These are phyloP conservation scores for Crithidia brevicula DNA, from an alignment of 208 protist species.

Conservation along the genomic window DNA sequence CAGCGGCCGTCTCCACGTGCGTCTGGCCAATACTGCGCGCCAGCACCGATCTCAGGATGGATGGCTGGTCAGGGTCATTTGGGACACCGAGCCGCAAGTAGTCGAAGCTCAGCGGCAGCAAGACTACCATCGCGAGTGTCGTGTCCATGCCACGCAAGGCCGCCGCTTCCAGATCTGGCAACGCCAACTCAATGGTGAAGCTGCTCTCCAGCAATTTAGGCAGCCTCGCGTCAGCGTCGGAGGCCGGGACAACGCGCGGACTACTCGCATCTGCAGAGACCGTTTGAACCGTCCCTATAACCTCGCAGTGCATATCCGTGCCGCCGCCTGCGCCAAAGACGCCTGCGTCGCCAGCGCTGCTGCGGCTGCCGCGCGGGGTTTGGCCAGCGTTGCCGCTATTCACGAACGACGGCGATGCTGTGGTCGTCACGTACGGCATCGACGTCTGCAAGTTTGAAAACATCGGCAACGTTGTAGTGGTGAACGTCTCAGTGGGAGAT, in stretches of 20 bases:
- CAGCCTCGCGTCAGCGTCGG: not conserved
- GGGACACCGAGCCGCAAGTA: not conserved
- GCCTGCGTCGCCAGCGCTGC: not conserved
- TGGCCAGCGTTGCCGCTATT: constrained; percentile 5
- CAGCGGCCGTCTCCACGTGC: constrained; percentile 23
- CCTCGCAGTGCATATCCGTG: constrained; percentile 30
- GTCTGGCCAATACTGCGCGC: constrained; percentile 33
- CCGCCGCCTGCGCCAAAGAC: not conserved
- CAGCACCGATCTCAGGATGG: constrained; percentile 31
- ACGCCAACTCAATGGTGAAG: constrained; percentile 29
- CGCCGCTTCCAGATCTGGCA: constrained; percentile 27
- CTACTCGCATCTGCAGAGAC: constrained; percentile 14
- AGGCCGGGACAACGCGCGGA: constrained; percentile 12
- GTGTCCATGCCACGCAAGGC: constrained; percentile 25
- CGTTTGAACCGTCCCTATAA: constrained; percentile 21
- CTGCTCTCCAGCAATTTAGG: constrained; percentile 26
- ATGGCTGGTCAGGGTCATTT: constrained; percentile 15
- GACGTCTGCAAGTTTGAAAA: constrained; percentile 7
- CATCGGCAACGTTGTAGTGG: not conserved
- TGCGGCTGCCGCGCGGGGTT: constrained; percentile 4
- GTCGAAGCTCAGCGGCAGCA: constrained; percentile 26
- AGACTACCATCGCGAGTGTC: constrained; percentile 29
- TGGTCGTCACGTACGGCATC: constrained; percentile 24
- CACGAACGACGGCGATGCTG: constrained; percentile 23
- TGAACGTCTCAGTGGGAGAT: constrained; percentile 11